phyloP scores from a whole-genome alignment of 345 rosid species.

The Nephelium lappaceum region DNA sequence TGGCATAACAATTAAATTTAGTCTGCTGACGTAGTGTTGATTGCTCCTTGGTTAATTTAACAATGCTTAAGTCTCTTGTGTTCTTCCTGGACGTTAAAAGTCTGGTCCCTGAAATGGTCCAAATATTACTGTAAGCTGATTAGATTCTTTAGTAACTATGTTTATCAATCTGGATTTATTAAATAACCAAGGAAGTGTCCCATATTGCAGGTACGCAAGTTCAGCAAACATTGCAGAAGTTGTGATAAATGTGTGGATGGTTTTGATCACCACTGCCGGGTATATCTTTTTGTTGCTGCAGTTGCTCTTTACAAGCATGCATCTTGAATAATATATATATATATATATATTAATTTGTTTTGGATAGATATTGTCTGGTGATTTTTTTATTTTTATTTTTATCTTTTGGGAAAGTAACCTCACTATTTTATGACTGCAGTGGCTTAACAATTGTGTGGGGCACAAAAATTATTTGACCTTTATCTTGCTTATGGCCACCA shows the following conservation, averaged over 20 bases:
- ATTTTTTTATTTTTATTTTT: not conserved
- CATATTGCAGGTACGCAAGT: constrained; percentile 79
- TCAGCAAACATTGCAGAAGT: constrained; percentile 95
- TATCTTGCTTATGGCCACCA: constrained; percentile 82
- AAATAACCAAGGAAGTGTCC: constrained; percentile 17
- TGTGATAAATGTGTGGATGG: constrained; percentile 98
- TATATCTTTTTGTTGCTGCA: constrained; percentile 34
- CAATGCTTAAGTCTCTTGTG: not conserved
- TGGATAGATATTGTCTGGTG: not conserved
- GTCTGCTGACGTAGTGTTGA: not conserved
- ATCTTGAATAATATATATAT: not conserved
- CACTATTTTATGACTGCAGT: constrained; percentile 57
- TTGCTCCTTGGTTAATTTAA: not conserved
- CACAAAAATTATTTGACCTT: constrained; percentile 85
- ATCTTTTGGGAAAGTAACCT: constrained; percentile 20
- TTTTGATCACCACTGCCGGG: constrained; percentile 99
- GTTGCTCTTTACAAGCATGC: constrained; percentile 16
- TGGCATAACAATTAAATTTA: not conserved
- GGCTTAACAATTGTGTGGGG: constrained; percentile 99
- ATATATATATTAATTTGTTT: constrained; percentile 13
- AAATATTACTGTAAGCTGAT: not conserved
- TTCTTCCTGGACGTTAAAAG: not conserved
- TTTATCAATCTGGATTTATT: constrained; percentile 6
- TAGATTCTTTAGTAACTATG: not conserved
- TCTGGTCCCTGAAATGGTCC: not conserved